Conservation (phyloP, 106 monocot genomes). For the Dactylorhiza incarnata region DNA sequence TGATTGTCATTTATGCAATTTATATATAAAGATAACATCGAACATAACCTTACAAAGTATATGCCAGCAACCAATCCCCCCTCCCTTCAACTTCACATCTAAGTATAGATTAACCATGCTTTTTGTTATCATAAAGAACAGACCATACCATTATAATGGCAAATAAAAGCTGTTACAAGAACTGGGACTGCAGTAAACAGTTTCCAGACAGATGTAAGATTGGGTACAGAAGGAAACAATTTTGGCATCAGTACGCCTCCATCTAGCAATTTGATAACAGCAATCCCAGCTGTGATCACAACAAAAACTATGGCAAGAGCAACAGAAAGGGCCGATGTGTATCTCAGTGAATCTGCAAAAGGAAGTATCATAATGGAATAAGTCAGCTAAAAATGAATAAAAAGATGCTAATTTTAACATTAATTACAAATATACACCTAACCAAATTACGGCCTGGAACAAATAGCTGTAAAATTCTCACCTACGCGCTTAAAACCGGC, state of each 20-base stretch:
- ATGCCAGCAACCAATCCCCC: no score
- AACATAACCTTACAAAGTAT: no score
- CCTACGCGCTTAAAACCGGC: conserved; percentile 66
- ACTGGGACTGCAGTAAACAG: conserved; percentile 69
- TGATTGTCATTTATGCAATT: no score
- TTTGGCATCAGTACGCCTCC: conserved; percentile 51
- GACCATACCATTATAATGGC: conserved; percentile 64
- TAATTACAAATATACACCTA: neutral
- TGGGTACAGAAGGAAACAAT: conserved; percentile 40
- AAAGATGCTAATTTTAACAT: neutral
- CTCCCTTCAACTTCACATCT: neutral
- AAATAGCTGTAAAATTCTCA: conserved; percentile 7
- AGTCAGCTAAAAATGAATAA: neutral
- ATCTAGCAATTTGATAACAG: conserved; percentile 42
- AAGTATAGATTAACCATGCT: neutral
- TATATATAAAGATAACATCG: no score
- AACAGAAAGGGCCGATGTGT: conserved; percentile 67
- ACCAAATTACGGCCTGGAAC: neutral
- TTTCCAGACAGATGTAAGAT: conserved; percentile 45
- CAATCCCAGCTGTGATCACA: conserved; percentile 57
- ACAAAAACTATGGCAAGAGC: conserved; percentile 65
- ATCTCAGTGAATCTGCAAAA: conserved; percentile 56
- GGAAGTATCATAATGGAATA: neutral
- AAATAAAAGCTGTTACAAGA: conserved; percentile 64
- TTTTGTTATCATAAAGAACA: neutral